phyloP scores from a whole-genome alignment of 2,329 filamentous ascomycete genomes.

The Ascocoryne sarcoides region DNA sequence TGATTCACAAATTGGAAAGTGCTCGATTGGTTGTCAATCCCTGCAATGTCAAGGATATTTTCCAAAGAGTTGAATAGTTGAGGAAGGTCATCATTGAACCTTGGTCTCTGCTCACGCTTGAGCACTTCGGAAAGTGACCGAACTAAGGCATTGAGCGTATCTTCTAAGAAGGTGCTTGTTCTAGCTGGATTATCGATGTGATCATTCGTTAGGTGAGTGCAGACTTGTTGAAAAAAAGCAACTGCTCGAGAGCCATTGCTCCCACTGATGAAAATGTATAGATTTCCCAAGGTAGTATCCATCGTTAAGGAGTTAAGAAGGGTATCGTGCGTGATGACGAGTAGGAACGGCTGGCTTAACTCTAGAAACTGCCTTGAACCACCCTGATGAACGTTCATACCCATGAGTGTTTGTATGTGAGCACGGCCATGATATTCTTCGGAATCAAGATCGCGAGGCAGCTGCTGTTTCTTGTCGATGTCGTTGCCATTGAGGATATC shows the following conservation, averaged over 20 bases:
- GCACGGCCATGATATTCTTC: constrained; percentile 9
- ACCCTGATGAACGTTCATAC: constrained; percentile 10
- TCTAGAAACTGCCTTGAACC: constrained; percentile 14
- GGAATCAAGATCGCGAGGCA: constrained; percentile 12
- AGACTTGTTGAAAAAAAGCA: constrained; percentile 24
- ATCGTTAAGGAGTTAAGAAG: constrained; percentile 29
- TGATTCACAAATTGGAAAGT: constrained; percentile 8
- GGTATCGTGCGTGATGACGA: constrained; percentile 28
- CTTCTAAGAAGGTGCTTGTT: constrained; percentile 9
- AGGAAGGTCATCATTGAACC: constrained; percentile 21
- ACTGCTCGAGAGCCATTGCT: constrained; percentile 26
- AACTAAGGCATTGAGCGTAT: constrained; percentile 10
- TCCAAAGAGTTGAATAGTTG: constrained; percentile 14
- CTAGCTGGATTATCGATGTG: constrained; percentile 3
- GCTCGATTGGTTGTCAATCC: constrained; percentile 9
- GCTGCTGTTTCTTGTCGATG: constrained; percentile 10
- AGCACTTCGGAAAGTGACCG: constrained; percentile 20
- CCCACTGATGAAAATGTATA: constrained; percentile 31
- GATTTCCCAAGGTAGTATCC: constrained; percentile 27
- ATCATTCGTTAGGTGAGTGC: constrained; percentile 4
- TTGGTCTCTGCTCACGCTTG: constrained; percentile 14
- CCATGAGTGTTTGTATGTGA: constrained; percentile 15
- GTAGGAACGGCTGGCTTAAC: constrained; percentile 19
- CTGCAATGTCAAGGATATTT: constrained; percentile 3
- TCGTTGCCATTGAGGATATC: constrained; percentile 11